These are phyloP conservation scores for Amphirosellinia nigrospora DNA, from an alignment of 495 filamentous ascomycete species.

Conservation along the genomic window DNA sequence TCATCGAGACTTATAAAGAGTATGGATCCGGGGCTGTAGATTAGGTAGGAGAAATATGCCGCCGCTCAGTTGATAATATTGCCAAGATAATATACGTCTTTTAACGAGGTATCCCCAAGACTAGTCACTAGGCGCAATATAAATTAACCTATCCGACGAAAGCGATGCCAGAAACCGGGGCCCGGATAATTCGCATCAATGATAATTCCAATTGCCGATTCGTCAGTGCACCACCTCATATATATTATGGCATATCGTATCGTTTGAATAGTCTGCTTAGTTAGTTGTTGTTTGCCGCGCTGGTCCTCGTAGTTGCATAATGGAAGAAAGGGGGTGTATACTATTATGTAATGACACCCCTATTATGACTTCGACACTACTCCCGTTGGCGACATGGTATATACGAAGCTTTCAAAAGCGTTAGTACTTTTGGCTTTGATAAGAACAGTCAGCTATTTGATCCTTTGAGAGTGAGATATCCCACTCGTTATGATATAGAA, in stretches of 20 bases:
- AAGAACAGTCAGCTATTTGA: no score
- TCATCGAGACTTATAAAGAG: background rate
- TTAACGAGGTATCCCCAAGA: background rate
- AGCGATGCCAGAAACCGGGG: background rate
- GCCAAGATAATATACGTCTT: slow-evolving; percentile 13
- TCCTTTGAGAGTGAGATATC: no score
- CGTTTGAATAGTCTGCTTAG: background rate
- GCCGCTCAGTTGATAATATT: background rate
- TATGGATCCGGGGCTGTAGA: background rate
- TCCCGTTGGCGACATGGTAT: background rate
- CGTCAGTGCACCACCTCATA: background rate
- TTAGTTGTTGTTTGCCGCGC: background rate
- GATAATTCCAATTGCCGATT: slow-evolving; percentile 9
- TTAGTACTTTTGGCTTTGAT: no score
- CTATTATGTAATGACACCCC: no score
- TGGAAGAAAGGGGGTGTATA: background rate
- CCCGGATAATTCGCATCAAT: slow-evolving; percentile 13
- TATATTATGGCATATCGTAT: background rate
- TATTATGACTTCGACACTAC: background rate
- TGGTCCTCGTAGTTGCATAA: no score
- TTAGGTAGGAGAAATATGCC: slow-evolving; percentile 9
- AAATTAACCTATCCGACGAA: slow-evolving; percentile 13
- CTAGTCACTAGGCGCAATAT: background rate
- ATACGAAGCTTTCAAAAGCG: no score
- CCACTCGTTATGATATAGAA: no score